These are phyloP conservation scores for Ophiocordyceps camponoti-rufipedis DNA, from an alignment of 2,329 filamentous ascomycete species.

Conservation along the genomic window DNA sequence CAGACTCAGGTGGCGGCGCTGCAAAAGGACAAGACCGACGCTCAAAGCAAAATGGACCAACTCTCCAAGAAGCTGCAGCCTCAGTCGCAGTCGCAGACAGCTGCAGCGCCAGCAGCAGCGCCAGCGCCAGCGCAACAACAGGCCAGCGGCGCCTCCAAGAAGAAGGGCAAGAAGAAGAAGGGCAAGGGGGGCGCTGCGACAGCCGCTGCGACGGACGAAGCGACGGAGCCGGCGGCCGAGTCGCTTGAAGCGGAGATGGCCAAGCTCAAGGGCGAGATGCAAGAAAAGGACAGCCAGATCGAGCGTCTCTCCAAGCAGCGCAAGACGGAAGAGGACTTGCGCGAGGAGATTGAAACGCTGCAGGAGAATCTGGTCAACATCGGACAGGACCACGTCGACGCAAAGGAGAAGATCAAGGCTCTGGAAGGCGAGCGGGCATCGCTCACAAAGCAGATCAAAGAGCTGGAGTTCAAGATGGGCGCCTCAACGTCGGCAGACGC, in stretches of 20 bases:
- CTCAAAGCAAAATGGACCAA: constrained; percentile 16
- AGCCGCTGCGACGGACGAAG: constrained; percentile 13
- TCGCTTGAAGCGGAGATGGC: constrained; percentile 27
- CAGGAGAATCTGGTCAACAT: constrained; percentile 63
- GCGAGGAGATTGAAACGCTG: constrained; percentile 72
- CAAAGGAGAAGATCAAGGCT: constrained; percentile 58
- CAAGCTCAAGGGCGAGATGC: constrained; percentile 32
- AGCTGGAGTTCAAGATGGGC: constrained; percentile 53
- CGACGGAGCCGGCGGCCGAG: constrained; percentile 11
- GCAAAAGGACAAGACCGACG: constrained; percentile 14
- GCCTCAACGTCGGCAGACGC: constrained; percentile 22
- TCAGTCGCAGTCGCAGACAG: neutral
- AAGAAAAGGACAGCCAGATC: constrained; percentile 55
- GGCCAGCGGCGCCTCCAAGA: constrained; percentile 15
- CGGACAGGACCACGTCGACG: constrained; percentile 68
- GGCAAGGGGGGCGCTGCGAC: constrained; percentile 47
- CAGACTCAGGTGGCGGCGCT: constrained; percentile 17
- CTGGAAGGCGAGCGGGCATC: constrained; percentile 50
- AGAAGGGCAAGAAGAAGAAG: constrained; percentile 84
- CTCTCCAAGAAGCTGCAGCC: constrained; percentile 24
- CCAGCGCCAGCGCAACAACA: constrained; percentile 7
- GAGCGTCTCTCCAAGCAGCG: constrained; percentile 51
- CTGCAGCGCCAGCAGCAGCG: constrained; percentile 5
- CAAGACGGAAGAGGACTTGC: constrained; percentile 58
- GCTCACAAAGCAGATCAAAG: constrained; percentile 41